Evolutionary conservation across 176 grass and related monocot genomes (phyloP), one percentile per base, ranked within the genome.

Genomic region (Dendrocalamus sinicus): DNA sequence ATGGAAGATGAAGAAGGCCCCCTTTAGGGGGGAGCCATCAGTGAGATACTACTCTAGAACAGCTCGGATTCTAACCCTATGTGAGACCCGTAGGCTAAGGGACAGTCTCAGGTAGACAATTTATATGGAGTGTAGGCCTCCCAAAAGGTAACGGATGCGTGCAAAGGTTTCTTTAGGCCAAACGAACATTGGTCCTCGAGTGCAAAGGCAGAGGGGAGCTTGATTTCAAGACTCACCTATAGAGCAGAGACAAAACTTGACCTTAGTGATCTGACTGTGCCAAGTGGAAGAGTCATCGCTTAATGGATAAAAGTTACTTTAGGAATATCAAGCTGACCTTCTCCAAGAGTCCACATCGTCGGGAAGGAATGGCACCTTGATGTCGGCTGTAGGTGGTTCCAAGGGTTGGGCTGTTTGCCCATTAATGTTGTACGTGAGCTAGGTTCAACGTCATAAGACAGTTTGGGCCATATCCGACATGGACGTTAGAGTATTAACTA

Each of bases 401-500:
- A 57, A 57, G 53, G 53, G 53, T 57, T 57, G 17, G 53, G 17
- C 17, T 8, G 6, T 20, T 57, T 6, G 17, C 48, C 53, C 17
- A 70, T 70, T 70, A 70, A 70, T 41, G 9, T 8, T 15, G 14
- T 45, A 70, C 19, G 39, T 70, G 39, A n/a, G 15, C 1, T 45
- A 8, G 67, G 67, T 45, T 70, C 17, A 60, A 43, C 32, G 5
- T 4, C 32, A 10, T 81, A 63, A 52, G 78, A 50, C 13, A 48
- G 43, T 67, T 81, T 1, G 1, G 52, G 51, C 78, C 60, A 81
- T 67, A 81, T 67, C 20, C 7, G 12, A 13, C 67, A 43, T 52
- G 22, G n/a, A n/a, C 13, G 1, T 68, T 81, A 52, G 41, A 68
- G 58, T 39, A 81, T 52, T 81, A 62, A 68, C 40, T 39, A 81